Base-by-base conservation (phyloP, 495 filamentous ascomycete genomes). In the Aspergillus hancockii region DNA sequence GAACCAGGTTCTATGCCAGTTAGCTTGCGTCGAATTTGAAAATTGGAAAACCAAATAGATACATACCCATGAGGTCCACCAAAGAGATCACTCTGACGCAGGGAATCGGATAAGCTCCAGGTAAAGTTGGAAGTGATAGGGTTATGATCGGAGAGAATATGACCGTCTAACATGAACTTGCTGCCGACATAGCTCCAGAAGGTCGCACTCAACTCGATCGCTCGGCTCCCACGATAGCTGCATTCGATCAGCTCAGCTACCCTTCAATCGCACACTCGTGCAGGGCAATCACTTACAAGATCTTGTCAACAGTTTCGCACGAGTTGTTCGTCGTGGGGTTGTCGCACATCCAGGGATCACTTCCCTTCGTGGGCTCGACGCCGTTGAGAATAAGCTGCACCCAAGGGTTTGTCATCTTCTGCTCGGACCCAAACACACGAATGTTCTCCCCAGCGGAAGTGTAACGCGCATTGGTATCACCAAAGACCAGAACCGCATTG, bases 221-320 rank as follows among this genome's bases (percentile, higher is more conserved):
- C 62, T 8, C 73, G 70, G 30, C 77, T 77, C 4, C 74, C 74
- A 12, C 85, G 76, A 66, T 85, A 86, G 50, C 62, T 64, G n/a
- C n/a, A 43, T 19, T 31, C 21, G 7, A 3, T 32, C 23, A 50
- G 16, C n/a, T 58, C 32, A 34, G 30, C 31, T 12, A 30, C 21
- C 18, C 32, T 36, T 4, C 32, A 14, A 36, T 36, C 41, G 19
- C 30, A 7, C n/a, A 32, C 19, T 3, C 2, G 16, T 38, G 12
- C 21, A 41, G 9, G 8, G n/a, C 23, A 18, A 2, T 21, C n/a
- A 36, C 58, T 34, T 61, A 65, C 59, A 86, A 75, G 43, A 86
- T 78, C 68, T 87, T 88, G 61, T 88, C 85, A 16, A 88, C 81
- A 2, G 78, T 81, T 70, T 88, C 85, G 65, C 85, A 88, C 5